Base-by-base conservation (phyloP, 108 stramenopile genomes). In the Schizochytrium sp. region DNA sequence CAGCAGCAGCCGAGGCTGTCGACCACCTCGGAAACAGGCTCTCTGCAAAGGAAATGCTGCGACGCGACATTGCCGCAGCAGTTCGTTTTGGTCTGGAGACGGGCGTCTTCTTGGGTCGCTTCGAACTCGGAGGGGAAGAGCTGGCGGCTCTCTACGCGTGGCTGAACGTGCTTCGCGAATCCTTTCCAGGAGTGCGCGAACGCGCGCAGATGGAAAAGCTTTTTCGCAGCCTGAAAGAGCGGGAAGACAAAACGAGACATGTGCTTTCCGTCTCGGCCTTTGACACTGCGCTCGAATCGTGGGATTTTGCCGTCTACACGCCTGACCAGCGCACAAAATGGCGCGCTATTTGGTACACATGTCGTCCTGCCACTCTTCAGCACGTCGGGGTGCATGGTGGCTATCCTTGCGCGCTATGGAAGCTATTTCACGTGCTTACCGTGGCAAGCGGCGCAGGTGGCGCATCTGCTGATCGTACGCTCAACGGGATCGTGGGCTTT, bases 151-250 rank as follows among this genome's bases (percentile, higher is more conserved):
- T 83, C 19, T 83, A 83, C 28, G n/a, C 76, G 19, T 83, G 76
- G 76, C 76, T 83, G 23, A 83, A 83, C 23, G 76, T 83, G 51
- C 76, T 83, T 12, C 76, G 76, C 43, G 48, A 83, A 45, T 83
- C 76, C 23, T 83, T 83, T 83, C 76, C 76, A 25, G 76, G 76
- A 8, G 51, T 23, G 45, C 45, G n/a, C 48, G 76, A 83, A 45
- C 76, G 76, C 51, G 76, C 45, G 48, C 76, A 83, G 5, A 43
- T 83, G 45, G 76, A 83, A 23, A 47, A 83, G 25, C 51, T 83
- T 0, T 53, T 83, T 83, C 76, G 45, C 12, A 47, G 23, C 6
- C 48, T 83, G 14, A 83, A 83, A 45, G 76, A 47, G 48, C 48
- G 19, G 10, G 76, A 83, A 53, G 25, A 53, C 16, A 43, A 45